Conservation (phyloP, 768 basidiomycete species). For the Glaciozyma martinii region DNA sequence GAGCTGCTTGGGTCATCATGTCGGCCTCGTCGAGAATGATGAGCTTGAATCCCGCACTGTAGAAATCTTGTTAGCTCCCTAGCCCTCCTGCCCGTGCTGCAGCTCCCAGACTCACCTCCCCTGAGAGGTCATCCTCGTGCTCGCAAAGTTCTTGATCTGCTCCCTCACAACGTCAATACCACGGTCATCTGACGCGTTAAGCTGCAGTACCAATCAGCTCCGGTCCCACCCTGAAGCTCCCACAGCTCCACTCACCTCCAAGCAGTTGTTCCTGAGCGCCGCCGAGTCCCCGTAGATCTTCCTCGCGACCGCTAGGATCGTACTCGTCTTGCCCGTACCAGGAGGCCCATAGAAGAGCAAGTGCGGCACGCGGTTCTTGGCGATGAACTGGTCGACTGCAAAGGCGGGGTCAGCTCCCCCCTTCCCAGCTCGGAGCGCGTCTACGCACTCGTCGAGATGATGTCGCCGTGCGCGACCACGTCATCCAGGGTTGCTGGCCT, state of each 20-base stretch:
- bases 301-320: constrained; percentile 88
- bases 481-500: constrained; percentile 82
- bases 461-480: constrained; percentile 93
- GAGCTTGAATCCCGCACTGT: constrained; percentile 86
- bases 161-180: constrained; percentile 98
- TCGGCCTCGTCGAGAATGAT: constrained; percentile 99
- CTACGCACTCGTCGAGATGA: constrained; percentile 84
- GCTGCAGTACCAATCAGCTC: constrained; percentile 43
- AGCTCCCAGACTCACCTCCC: constrained; percentile 2
- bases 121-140: constrained; percentile 63
- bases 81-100: neutral
- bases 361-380: constrained; percentile 87
- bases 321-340: constrained; percentile 96
- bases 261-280: constrained; percentile 75
- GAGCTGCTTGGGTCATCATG: constrained; percentile 99
- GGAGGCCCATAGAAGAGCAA: constrained; percentile 96
- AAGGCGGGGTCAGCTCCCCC: constrained; percentile 5
- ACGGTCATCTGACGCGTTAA: constrained; percentile 96
- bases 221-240: neutral
- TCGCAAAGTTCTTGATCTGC: constrained; percentile 97
- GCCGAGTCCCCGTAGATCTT: constrained; percentile 68
- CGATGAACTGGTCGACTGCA: constrained; percentile 90
- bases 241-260: constrained; percentile 57
- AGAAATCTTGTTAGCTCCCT: neutral
- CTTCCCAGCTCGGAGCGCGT: neutral